phyloP scores from a whole-genome alignment of 305 asterid species.

The Solanum hybrid region DNA sequence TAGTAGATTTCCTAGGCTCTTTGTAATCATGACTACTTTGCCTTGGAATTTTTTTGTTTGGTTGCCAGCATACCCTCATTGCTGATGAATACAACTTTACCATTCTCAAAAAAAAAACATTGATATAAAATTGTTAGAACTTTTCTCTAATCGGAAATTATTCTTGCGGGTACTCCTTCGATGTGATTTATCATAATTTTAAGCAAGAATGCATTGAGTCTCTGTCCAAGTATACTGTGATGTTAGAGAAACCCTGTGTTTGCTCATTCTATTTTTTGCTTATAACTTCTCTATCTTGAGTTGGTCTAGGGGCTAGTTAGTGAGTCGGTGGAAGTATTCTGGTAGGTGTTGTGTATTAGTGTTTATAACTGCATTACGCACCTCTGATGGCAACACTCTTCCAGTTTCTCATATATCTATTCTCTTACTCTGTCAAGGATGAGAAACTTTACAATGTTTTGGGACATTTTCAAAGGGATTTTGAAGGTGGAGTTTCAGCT shows the following conservation, averaged over 20 bases:
- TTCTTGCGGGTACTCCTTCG: not conserved
- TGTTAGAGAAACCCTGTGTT: not conserved
- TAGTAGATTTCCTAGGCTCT: too few relatives aligned
- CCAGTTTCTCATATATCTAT: slow-evolving; percentile 12
- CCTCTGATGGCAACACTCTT: not conserved
- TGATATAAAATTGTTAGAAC: not conserved
- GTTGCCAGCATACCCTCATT: too few relatives aligned
- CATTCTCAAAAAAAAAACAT: not conserved
- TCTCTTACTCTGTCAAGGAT: slow-evolving; percentile 43
- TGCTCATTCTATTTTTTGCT: not conserved
- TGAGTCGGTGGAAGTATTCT: not conserved
- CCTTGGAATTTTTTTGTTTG: too few relatives aligned
- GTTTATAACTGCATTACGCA: not conserved
- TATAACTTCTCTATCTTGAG: not conserved
- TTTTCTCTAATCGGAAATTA: not conserved
- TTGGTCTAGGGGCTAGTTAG: not conserved
- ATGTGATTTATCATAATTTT: not conserved
- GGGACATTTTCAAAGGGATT: slow-evolving; percentile 97
- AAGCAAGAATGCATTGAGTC: not conserved
- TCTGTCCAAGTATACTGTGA: not conserved
- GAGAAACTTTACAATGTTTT: slow-evolving; percentile 79
- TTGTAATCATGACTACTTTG: too few relatives aligned
- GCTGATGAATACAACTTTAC: too few relatives aligned
- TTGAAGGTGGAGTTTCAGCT: slow-evolving; percentile 95
- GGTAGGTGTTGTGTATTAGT: not conserved